Percentiles rank a stretch among this genome's conserved stretches.
phyloP scores from a whole-genome alignment of 2,329 filamentous ascomycete genomes.

The Biscogniauxia marginata region DNA sequence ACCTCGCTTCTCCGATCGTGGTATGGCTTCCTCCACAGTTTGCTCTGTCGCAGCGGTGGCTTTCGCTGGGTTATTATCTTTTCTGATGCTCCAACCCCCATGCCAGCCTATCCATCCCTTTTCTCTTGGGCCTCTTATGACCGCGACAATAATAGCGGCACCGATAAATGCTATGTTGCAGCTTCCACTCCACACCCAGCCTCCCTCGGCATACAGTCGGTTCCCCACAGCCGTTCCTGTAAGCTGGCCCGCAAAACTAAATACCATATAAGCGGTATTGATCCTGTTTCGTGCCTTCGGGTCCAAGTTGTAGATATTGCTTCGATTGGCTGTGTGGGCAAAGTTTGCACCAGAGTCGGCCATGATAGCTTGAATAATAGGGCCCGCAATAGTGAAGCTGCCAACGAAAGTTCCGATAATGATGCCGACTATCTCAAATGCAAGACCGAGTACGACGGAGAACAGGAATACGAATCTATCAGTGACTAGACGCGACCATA shows the following conservation, averaged over 20 bases:
- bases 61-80: conserved; percentile 11
- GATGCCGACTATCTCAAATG: conserved; percentile 59
- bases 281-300: conserved; percentile 71
- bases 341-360: conserved; percentile 73
- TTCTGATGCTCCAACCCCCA: conserved; percentile 39
- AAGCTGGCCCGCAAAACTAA: conserved; percentile 71
- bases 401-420: conserved; percentile 69
- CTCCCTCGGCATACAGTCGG: conserved; percentile 49
- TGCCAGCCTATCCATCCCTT: conserved; percentile 43
- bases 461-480: conserved; percentile 69
- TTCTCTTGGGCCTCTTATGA: conserved; percentile 40
- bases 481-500: conserved; percentile 69
- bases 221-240: conserved; percentile 64
- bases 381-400: conserved; percentile 64
- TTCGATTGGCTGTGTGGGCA: conserved; percentile 70
- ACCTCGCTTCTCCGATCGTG: not conserved
- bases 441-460: conserved; percentile 62
- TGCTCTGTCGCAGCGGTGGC: not conserved
- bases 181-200: conserved; percentile 49
- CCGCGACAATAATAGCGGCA: conserved; percentile 35
- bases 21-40: conserved; percentile 7
- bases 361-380: conserved; percentile 65
- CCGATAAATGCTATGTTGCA: conserved; percentile 41
- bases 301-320: conserved; percentile 68
- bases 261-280: conserved; percentile 81